Conservation (phyloP, 306 rosid genomes). For the Corylus heterophylla region DNA sequence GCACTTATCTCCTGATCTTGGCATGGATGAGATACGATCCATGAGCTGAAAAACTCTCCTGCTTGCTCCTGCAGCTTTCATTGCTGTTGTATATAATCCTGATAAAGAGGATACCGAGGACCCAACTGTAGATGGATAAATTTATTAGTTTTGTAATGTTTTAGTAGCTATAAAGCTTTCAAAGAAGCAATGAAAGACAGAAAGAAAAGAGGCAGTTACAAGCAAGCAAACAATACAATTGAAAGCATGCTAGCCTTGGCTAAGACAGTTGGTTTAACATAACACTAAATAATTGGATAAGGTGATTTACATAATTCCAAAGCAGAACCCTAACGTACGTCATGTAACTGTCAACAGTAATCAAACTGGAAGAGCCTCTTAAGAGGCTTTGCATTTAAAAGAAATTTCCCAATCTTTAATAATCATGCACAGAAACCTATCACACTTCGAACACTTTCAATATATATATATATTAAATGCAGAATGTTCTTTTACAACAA, state of each 20-base stretch:
- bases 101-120: slow-evolving; percentile 45
- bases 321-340: neutral
- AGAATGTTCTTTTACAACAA: neutral
- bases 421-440: neutral
- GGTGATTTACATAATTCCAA: neutral
- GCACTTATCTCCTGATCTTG: slow-evolving; percentile 41
- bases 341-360: neutral
- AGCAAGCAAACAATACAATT: neutral
- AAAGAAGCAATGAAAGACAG: neutral
- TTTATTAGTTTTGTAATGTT: neutral
- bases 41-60: slow-evolving; percentile 53
- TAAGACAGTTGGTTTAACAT: neutral
- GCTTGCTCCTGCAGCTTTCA: slow-evolving; percentile 60
- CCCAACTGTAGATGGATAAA: slow-evolving; percentile 33
- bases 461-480: too few relatives aligned
- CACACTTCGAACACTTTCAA: neutral
- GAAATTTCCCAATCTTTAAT: neutral
- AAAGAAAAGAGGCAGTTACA: neutral
- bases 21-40: slow-evolving; percentile 48
- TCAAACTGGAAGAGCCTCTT: neutral
- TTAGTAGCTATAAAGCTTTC: slow-evolving; percentile 1
- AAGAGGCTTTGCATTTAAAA: neutral
- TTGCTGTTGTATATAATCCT: slow-evolving; percentile 44
- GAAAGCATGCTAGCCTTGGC: neutral
- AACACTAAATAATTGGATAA: neutral